phyloP scores from a whole-genome alignment of 805 yeast genomes.

The Kodamaea lidongshanica region DNA sequence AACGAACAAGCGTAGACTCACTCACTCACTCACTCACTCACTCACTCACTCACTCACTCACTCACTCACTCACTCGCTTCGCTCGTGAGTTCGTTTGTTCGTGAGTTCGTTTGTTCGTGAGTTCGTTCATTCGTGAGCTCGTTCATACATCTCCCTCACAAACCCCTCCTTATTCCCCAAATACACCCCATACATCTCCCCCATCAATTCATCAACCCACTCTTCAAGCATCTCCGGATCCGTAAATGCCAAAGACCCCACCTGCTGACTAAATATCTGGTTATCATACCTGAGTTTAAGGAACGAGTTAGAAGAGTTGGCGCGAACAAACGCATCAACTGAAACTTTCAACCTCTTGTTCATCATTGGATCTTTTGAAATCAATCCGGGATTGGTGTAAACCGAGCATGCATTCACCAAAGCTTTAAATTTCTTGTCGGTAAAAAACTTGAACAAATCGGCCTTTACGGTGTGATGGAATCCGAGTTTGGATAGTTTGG shows the following conservation, averaged over 20 bases:
- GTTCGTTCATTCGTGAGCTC: too few species aligned
- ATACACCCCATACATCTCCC: too few species aligned
- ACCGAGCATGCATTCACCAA: slow-evolving; percentile 8
- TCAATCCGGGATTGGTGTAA: slow-evolving; percentile 9
- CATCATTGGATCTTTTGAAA: not conserved
- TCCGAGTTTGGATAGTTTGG: slow-evolving; percentile 6
- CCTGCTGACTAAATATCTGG: slow-evolving; percentile 17
- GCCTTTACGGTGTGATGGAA: not conserved
- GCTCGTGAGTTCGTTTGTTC: too few species aligned
- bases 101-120: too few species aligned
- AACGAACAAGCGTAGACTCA: too few species aligned
- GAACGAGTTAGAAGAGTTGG: slow-evolving; percentile 9
- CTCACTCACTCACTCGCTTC: too few species aligned
- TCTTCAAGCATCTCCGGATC: slow-evolving; percentile 9
- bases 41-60: too few species aligned
- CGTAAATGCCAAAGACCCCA: slow-evolving; percentile 13
- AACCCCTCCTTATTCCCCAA: too few species aligned
- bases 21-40: too few species aligned
- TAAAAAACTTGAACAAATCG: slow-evolving; percentile 3
- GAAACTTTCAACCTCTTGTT: slow-evolving; percentile 3
- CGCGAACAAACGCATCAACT: slow-evolving; percentile 2
- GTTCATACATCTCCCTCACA: too few species aligned
- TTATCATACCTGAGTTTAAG: slow-evolving; percentile 9
- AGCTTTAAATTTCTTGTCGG: slow-evolving; percentile 12
- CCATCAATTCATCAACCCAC: slow-evolving; percentile 12